phyloP scores from a whole-genome alignment of 805 yeast genomes.

The Ogataea degrootiae region DNA sequence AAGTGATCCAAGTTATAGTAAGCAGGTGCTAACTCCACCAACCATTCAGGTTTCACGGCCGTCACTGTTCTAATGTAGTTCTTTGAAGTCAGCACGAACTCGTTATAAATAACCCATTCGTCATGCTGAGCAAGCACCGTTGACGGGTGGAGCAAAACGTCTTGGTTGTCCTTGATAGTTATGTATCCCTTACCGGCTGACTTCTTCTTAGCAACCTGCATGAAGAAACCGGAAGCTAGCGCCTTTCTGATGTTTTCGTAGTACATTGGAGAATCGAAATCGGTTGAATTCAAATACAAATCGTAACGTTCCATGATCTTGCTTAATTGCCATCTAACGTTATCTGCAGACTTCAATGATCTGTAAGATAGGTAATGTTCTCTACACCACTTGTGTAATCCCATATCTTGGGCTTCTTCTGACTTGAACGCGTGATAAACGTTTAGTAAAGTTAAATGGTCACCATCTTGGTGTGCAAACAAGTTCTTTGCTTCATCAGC shows the following conservation, averaged over 20 bases:
- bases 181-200: constrained; percentile 78
- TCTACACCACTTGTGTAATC: constrained; percentile 82
- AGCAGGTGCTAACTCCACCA: constrained; percentile 72
- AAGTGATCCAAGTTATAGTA: constrained; percentile 63
- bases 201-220: constrained; percentile 95
- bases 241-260: constrained; percentile 82
- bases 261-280: constrained; percentile 58
- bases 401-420: constrained; percentile 64
- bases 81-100: constrained; percentile 88
- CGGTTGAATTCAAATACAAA: constrained; percentile 65
- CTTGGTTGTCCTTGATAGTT: constrained; percentile 95
- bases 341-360: constrained; percentile 80
- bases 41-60: constrained; percentile 86
- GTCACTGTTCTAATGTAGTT: constrained; percentile 95
- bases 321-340: constrained; percentile 76
- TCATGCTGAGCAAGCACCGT: constrained; percentile 83
- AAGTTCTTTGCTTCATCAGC: constrained; percentile 87
- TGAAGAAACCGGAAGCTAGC: constrained; percentile 86
- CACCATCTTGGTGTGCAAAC: constrained; percentile 94
- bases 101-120: constrained; percentile 94
- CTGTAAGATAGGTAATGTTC: constrained; percentile 82
- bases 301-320: constrained; percentile 81
- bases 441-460: constrained; percentile 84
- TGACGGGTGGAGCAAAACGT: constrained; percentile 89
- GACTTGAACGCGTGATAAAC: constrained; percentile 80